phyloP scores from a whole-genome alignment of 306 rosid species.

The Luffa aegyptiaca region DNA sequence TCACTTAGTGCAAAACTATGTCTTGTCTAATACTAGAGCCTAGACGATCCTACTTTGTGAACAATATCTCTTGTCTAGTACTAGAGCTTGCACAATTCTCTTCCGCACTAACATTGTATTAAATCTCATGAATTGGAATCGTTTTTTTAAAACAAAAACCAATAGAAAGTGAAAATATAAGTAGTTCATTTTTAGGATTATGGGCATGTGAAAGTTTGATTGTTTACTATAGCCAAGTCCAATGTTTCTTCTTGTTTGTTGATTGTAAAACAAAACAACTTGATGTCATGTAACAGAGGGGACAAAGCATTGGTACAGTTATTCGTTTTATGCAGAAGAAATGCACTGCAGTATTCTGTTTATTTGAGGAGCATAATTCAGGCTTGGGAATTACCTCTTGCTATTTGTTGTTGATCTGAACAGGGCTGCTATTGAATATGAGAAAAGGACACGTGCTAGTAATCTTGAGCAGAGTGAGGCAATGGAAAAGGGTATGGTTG shows the following conservation, averaged over 20 bases:
- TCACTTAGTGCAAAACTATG: neutral
- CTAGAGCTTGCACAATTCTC: neutral
- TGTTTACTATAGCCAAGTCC: neutral
- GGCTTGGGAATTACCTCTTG: neutral
- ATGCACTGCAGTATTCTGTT: neutral
- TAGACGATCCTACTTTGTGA: neutral
- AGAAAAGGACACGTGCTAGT: conserved; percentile 49
- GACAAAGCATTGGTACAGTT: neutral
- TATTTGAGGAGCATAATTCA: neutral
- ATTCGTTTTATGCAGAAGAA: neutral
- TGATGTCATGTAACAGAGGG: neutral
- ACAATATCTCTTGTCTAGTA: neutral
- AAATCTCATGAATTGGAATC: neutral
- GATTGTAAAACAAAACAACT: neutral
- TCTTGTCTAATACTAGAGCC: neutral
- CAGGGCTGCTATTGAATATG: conserved; percentile 79
- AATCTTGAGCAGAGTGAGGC: conserved; percentile 49
- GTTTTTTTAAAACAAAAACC: neutral
- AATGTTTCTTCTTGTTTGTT: neutral
- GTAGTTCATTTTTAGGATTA: neutral
- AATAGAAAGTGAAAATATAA: neutral
- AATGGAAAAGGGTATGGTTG: conserved; percentile 51
- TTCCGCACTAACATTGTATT: neutral
- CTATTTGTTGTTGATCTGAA: neutral
- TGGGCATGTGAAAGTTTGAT: neutral